Evolutionary conservation across 768 basidiomycete species (phyloP).

Genomic region (Rhodocollybia butyracea): DNA sequence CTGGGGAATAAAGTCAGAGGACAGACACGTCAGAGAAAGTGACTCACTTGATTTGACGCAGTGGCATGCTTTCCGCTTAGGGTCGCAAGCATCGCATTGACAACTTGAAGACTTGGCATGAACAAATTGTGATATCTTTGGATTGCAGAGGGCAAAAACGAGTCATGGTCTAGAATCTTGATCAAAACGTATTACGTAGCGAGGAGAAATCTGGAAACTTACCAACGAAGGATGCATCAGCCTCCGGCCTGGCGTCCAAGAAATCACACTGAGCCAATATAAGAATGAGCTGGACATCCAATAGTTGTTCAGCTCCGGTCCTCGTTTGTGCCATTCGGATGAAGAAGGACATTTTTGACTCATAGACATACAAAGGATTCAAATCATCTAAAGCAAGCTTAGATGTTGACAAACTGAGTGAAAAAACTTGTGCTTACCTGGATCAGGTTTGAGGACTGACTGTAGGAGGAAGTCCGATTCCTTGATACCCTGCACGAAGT

Average conservation of each 20-base stretch:
- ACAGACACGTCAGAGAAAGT: background rate
- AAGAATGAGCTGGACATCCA: conserved; percentile 74
- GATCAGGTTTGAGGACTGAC: conserved; percentile 82
- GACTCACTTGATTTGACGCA: conserved; percentile 63
- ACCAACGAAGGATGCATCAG: conserved; percentile 83
- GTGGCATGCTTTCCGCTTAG: conserved; percentile 66
- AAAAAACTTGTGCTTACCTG: conserved; percentile 53
- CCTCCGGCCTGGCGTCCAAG: conserved; percentile 80
- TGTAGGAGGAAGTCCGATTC: conserved; percentile 76
- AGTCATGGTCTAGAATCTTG: conserved; percentile 59
- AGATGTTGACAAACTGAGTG: conserved; percentile 8
- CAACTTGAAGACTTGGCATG: conserved; percentile 81
- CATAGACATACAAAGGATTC: conserved; percentile 90
- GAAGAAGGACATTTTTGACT: conserved; percentile 90
- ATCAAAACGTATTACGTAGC: conserved; percentile 1
- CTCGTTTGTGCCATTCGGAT: conserved; percentile 81
- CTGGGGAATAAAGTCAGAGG: conserved; percentile 29
- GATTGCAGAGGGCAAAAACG: conserved; percentile 85
- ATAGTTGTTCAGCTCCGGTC: conserved; percentile 77
- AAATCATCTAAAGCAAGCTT: conserved; percentile 54
- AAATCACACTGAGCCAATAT: conserved; percentile 83
- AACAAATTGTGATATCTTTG: conserved; percentile 90
- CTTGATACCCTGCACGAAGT: conserved; percentile 81
- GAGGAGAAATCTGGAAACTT: conserved; percentile 14
- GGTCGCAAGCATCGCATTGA: conserved; percentile 74